Conservation (phyloP, 176 grass and related monocot species). For the Stipa capillata region DNA sequence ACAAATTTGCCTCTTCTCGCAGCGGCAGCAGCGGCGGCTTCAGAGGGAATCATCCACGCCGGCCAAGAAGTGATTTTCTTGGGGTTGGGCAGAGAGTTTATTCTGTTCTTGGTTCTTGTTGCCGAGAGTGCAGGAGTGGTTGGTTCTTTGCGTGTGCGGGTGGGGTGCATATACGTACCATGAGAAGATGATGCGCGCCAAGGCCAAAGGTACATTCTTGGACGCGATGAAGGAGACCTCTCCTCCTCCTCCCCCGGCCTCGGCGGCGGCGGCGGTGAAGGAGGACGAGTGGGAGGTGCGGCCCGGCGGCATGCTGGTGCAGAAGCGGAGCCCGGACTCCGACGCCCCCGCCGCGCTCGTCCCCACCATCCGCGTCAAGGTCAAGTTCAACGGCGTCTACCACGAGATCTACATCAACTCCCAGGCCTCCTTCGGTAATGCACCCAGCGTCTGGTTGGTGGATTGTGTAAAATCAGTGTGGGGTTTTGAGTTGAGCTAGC, state of each 20-base stretch:
- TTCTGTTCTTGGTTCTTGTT: background rate
- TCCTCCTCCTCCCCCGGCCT: background rate
- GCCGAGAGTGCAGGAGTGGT: background rate
- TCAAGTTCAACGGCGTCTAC: conserved; percentile 66
- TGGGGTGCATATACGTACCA: conserved; percentile 10
- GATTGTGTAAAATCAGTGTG: no score
- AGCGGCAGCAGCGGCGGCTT: background rate
- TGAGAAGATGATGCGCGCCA: conserved; percentile 76
- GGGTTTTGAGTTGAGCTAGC: background rate
- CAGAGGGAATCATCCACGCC: background rate
- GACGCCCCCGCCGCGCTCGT: conserved; percentile 47
- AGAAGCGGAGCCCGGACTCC: conserved; percentile 56
- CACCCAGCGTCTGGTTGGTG: no score
- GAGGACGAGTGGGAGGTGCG: conserved; percentile 85
- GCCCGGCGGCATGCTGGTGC: conserved; percentile 87
- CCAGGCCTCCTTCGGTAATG: conserved; percentile 81
- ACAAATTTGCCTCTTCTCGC: background rate
- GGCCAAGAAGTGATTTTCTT: background rate
- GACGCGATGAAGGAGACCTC: conserved; percentile 49
- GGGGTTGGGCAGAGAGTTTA: background rate
- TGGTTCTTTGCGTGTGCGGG: background rate
- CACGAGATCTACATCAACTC: conserved; percentile 97
- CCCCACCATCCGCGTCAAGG: conserved; percentile 79
- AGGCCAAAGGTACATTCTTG: conserved; percentile 34
- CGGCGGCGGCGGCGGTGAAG: no score